A percentile compares a stretch with the other conserved stretches of the same genome.
phyloP scores from a whole-genome alignment of 202 grass and related monocot genomes.

The Digitaria exilis region DNA sequence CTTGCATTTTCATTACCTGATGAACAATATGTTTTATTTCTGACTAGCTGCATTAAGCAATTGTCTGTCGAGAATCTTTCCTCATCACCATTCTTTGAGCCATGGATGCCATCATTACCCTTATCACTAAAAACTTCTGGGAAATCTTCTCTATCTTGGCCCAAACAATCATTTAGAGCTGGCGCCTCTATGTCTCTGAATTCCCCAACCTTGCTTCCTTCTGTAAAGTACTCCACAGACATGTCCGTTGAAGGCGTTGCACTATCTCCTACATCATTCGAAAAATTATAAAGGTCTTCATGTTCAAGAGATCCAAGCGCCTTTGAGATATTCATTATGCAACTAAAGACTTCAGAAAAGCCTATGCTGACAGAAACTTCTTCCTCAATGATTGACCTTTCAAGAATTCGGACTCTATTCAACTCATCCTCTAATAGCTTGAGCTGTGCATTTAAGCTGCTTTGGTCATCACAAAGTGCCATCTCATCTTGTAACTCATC shows the following conservation, averaged over 20 bases:
- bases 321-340: slow-evolving; percentile 63
- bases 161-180: slow-evolving; percentile 10
- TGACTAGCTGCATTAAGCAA: slow-evolving; percentile 24
- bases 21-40: slow-evolving; percentile 24
- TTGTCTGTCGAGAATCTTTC: neutral
- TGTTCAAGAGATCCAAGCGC: slow-evolving; percentile 41
- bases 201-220: slow-evolving; percentile 5
- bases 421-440: slow-evolving; percentile 66
- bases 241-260: slow-evolving; percentile 25
- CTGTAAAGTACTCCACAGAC: slow-evolving; percentile 38
- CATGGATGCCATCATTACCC: slow-evolving; percentile 24
- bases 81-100: neutral
- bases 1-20: slow-evolving; percentile 18
- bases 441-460: slow-evolving; percentile 54
- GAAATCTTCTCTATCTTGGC: slow-evolving; percentile 39
- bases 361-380: slow-evolving; percentile 41
- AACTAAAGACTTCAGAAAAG: slow-evolving; percentile 60
- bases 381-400: slow-evolving; percentile 61
- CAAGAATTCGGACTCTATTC: slow-evolving; percentile 47
- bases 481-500: slow-evolving; percentile 77
- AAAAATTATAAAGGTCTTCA: slow-evolving; percentile 17
- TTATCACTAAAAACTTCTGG: slow-evolving; percentile 26
- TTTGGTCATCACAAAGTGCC: slow-evolving; percentile 57
- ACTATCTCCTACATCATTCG: slow-evolving; percentile 32
- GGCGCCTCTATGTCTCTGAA: slow-evolving; percentile 31